Evolutionary conservation across 2,329 filamentous ascomycete species (phyloP), one percentile per base, ranked within the genome.

Genomic region (Pestalotiopsis fici): DNA sequence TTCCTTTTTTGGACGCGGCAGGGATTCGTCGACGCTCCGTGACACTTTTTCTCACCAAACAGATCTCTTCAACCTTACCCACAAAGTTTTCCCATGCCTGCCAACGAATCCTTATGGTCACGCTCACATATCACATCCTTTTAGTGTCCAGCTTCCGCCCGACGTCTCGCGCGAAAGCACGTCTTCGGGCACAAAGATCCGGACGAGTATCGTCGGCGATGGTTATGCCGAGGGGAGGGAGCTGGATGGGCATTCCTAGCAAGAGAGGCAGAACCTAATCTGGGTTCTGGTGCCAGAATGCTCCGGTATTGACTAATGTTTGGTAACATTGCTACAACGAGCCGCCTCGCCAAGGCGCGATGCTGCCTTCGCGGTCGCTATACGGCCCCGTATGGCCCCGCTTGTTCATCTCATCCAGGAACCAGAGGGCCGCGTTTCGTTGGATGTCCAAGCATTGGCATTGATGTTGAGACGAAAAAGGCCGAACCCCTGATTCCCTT

Each of bases 371-470:
- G 25, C 3, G 59, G 39, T 43, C 25, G 37, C n/a, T 62, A 47
- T 62, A 50, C 35, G n/a, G 37, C 59, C 37, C 59, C 39, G 37
- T 43, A 62, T 31, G 57, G 59, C 59, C 37, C 59, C 59, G 59
- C 59, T 62, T 25, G 59, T 43, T 62, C 25, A 21, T 50, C 21
- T 23, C 23, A 23, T 23, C 59, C 59, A 43, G 21, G 59, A 62
- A 4, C 23, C n/a, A 47, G 15, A 50, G 43, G 43, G 43, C 43
- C 37, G 4, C 23, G n/a, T 50, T 28, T 23, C 25, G 59, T 50
- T 37, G 25, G 35, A 43, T 62, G n/a, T 62, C 35, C 59, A 37
- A 47, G 35, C 59, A 37, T 39, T 21, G 57, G 35, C 59, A 37
- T 39, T 21, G 57, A 60, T 23, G 27, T 37, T 35, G 25, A 27